Conservation (phyloP, 768 basidiomycete species). For the Boletus eberwhitei region DNA sequence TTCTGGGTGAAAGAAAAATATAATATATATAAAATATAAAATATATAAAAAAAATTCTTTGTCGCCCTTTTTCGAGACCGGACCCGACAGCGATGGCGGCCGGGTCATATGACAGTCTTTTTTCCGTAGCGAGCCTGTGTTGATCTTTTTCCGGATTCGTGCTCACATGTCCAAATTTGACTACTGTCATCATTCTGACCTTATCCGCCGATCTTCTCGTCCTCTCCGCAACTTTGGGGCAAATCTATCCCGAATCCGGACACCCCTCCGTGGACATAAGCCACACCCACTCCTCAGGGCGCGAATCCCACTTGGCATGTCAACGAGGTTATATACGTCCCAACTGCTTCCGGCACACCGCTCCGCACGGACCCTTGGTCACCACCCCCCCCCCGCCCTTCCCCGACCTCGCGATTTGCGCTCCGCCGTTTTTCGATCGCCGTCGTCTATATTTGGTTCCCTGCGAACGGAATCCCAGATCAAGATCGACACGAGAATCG, state of each 20-base stretch:
- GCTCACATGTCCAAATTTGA: neutral
- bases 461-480: constrained; percentile 47
- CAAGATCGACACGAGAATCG: constrained; percentile 53
- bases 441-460: constrained; percentile 1
- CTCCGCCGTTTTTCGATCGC: constrained; percentile 25
- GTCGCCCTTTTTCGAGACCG: too few species aligned
- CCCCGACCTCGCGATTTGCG: constrained; percentile 17
- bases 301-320: constrained; percentile 11
- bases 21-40: too few species aligned
- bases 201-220: constrained; percentile 39
- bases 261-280: constrained; percentile 30
- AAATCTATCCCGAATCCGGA: constrained; percentile 23
- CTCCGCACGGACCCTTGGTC: constrained; percentile 20
- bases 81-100: too few species aligned
- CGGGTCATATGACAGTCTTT: too few species aligned
- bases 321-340: too few species aligned
- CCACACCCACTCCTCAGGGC: constrained; percentile 1
- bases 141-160: constrained; percentile 32
- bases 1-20: too few species aligned
- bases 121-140: constrained; percentile 24
- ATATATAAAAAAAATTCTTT: too few species aligned
- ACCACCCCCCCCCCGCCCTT: neutral
- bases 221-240: constrained; percentile 18
- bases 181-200: constrained; percentile 16
- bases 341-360: constrained; percentile 6